phyloP scores from a whole-genome alignment of 2,329 filamentous ascomycete species.

The Penicillium olsonii region DNA sequence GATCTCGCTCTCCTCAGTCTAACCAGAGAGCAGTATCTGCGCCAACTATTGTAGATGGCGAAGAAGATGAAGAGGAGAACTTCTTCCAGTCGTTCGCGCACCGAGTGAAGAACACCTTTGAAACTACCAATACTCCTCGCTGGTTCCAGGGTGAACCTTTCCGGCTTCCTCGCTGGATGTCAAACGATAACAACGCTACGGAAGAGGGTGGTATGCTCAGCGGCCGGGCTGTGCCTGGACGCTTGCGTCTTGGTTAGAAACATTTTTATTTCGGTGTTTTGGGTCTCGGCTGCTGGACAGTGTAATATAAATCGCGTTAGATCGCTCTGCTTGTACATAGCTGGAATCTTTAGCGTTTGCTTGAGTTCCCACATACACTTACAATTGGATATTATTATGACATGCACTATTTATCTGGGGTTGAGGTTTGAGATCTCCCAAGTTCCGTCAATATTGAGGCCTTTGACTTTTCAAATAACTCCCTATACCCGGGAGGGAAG shows the following conservation, averaged over 20 bases:
- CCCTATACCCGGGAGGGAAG: no score
- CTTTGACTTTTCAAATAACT: no score
- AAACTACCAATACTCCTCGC: conserved; percentile 75
- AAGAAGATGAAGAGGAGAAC: conserved; percentile 72
- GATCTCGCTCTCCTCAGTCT: conserved; percentile 29
- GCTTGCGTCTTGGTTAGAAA: conserved; percentile 38
- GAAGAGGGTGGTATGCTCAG: conserved; percentile 41
- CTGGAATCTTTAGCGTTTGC: not conserved
- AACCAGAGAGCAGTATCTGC: conserved; percentile 35
- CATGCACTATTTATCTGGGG: not conserved
- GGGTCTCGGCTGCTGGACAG: conserved; percentile 22
- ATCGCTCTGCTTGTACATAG: conserved; percentile 19
- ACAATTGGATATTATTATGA: not conserved
- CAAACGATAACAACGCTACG: conserved; percentile 52
- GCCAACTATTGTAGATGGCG: conserved; percentile 52
- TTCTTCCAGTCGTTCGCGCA: conserved; percentile 84
- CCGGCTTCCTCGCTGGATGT: conserved; percentile 81
- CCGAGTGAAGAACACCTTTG: conserved; percentile 87
- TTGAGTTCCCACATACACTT: not conserved
- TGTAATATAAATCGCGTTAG: conserved; percentile 18
- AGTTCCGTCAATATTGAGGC: no score
- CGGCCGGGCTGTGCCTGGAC: conserved; percentile 41
- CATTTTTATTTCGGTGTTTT: conserved; percentile 11
- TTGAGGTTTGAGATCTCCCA: not conserved
- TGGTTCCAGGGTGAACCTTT: conserved; percentile 78